These are phyloP conservation scores for Eucalyptus paniculata DNA, from an alignment of 345 rosid genomes.

Conservation along the genomic window DNA sequence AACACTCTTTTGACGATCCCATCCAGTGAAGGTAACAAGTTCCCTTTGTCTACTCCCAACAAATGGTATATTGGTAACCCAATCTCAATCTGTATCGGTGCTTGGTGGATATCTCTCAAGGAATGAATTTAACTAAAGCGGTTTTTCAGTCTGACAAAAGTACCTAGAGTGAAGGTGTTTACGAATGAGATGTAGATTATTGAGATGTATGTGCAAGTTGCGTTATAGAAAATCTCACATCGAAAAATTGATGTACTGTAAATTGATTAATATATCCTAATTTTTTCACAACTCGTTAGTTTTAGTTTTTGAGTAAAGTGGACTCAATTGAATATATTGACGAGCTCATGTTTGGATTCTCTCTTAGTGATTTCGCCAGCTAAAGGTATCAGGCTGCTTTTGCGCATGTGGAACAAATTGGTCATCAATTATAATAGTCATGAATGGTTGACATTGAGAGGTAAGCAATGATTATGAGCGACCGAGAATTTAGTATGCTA, in stretches of 20 bases:
- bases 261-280: background rate
- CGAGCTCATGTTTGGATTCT: background rate
- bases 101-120: background rate
- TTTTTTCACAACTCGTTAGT: accelerated
- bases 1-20: accelerated
- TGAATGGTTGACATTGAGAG: no score
- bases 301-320: background rate
- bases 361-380: no score
- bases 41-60: background rate
- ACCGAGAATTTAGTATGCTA: no score
- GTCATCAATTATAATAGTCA: no score
- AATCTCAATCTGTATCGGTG: background rate
- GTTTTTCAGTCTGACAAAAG: background rate
- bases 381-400: no score
- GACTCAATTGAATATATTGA: accelerated
- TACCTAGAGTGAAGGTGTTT: background rate
- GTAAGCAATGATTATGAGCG: no score
- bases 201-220: background rate
- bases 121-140: background rate
- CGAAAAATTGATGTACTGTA: background rate
- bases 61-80: background rate
- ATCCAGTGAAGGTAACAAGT: background rate
- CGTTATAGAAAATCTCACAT: background rate
- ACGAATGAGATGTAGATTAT: background rate
- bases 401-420: no score